These are phyloP conservation scores for Penicillium chermesinum DNA, from an alignment of 495 filamentous ascomycete genomes.

Conservation along the genomic window DNA sequence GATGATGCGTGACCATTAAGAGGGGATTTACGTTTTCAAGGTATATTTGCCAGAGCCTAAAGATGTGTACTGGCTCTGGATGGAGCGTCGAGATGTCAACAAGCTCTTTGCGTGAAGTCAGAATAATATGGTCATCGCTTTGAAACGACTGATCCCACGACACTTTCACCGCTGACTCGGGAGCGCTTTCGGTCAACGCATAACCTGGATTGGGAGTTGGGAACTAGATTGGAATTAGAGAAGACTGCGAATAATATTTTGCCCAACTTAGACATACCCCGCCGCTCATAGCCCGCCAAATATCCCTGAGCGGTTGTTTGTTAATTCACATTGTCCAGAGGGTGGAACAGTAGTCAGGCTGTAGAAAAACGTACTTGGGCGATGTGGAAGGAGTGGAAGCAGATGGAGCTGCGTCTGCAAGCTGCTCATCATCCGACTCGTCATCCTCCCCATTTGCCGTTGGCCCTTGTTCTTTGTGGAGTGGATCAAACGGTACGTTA, in stretches of 20 bases:
- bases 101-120: constrained; percentile 36
- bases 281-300: constrained; percentile 48
- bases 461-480: constrained; percentile 30
- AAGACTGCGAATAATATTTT: neutral
- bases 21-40: constrained; percentile 49
- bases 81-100: constrained; percentile 46
- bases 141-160: constrained; percentile 39
- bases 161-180: constrained; percentile 31
- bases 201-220: constrained; percentile 7
- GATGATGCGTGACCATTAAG: constrained; percentile 49
- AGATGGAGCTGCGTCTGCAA: neutral
- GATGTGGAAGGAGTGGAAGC: neutral
- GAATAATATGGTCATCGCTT: constrained; percentile 43
- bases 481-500: constrained; percentile 47
- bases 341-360: neutral
- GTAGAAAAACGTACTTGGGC: neutral
- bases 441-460: neutral
- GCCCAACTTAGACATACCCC: constrained; percentile 24
- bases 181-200: constrained; percentile 23
- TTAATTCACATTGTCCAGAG: neutral
- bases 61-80: constrained; percentile 39
- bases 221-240: constrained; percentile 1
- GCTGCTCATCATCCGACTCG: constrained; percentile 24
- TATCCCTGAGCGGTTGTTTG: constrained; percentile 22
- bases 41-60: constrained; percentile 46